phyloP scores from a whole-genome alignment of 2,329 filamentous ascomycete genomes.

The Diplodia corticola region DNA sequence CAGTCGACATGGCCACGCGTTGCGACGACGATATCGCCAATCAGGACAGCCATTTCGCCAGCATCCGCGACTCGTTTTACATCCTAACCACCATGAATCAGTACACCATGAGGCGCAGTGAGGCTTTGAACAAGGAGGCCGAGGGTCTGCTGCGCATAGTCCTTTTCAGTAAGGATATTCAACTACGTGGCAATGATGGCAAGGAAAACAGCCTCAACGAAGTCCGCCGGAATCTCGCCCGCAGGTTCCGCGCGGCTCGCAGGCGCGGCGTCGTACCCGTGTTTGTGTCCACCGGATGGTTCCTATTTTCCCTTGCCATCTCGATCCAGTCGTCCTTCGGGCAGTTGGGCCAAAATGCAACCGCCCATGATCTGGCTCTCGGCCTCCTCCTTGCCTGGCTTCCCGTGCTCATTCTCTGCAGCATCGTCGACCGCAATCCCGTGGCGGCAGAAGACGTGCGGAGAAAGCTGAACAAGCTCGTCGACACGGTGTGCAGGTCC shows the following conservation, averaged over 20 bases:
- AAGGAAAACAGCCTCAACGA: conserved; percentile 34
- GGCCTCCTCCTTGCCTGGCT: conserved; percentile 50
- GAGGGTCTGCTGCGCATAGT: conserved; percentile 44
- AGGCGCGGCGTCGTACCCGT: conserved; percentile 45
- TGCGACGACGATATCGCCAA: conserved; percentile 33
- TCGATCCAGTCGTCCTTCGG: conserved; percentile 41
- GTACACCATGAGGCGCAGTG: conserved; percentile 36
- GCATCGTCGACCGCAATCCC: conserved; percentile 50
- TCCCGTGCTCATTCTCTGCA: conserved; percentile 46
- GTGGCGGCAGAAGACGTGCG: conserved; percentile 44
- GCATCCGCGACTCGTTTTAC: conserved; percentile 48
- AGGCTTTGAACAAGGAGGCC: conserved; percentile 34
- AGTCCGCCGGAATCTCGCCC: conserved; percentile 40
- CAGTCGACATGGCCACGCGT: conserved; percentile 40
- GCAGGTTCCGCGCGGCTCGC: conserved; percentile 44
- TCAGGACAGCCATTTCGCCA: conserved; percentile 37
- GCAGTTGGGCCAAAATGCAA: conserved; percentile 41
- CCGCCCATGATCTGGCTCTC: conserved; percentile 48
- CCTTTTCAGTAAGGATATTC: conserved; percentile 44
- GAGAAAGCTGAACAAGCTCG: conserved; percentile 41
- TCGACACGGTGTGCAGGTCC: conserved; percentile 40
- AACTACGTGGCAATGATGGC: conserved; percentile 31
- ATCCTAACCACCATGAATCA: conserved; percentile 49
- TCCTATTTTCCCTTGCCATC: conserved; percentile 41
- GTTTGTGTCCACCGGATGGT: conserved; percentile 48